Evolutionary conservation across 768 basidiomycete species (phyloP).

Genomic region (Termitomyces sp.): DNA sequence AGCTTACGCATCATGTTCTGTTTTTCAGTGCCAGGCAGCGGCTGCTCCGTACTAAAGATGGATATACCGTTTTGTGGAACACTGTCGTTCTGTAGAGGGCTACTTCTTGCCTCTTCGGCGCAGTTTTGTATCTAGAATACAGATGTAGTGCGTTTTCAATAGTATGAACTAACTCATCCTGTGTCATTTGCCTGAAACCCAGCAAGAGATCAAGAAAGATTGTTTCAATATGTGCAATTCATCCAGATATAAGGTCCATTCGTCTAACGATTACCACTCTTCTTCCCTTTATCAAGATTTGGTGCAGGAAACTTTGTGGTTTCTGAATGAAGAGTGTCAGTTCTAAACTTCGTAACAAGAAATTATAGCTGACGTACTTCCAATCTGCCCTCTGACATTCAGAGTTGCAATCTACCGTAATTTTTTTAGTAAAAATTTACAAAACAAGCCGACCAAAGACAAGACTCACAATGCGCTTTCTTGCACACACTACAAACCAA

Average conservation of each 20-base stretch:
- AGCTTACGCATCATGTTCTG: slow-evolving; percentile 6
- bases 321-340: slow-evolving; percentile 15
- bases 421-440: too few species aligned
- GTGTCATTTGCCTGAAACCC: neutral
- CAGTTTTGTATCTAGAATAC: slow-evolving; percentile 1
- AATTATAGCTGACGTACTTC: neutral
- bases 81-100: neutral
- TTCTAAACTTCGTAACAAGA: neutral
- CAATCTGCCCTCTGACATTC: slow-evolving; percentile 6
- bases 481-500: slow-evolving; percentile 24
- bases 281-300: neutral
- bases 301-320: neutral
- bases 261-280: neutral
- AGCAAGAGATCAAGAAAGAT: neutral
- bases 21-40: slow-evolving; percentile 67
- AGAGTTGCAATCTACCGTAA: neutral
- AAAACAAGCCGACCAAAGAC: neutral
- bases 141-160: slow-evolving; percentile 12
- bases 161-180: slow-evolving; percentile 4
- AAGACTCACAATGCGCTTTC: slow-evolving; percentile 23
- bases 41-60: slow-evolving; percentile 50
- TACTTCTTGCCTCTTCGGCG: neutral
- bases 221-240: neutral
- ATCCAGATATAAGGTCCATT: neutral
- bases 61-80: neutral